Evolutionary conservation across 73 alveolate genomes (phyloP), one percentile per base, ranked within the genome.

Genomic region (Durusdinium trenchii): DNA sequence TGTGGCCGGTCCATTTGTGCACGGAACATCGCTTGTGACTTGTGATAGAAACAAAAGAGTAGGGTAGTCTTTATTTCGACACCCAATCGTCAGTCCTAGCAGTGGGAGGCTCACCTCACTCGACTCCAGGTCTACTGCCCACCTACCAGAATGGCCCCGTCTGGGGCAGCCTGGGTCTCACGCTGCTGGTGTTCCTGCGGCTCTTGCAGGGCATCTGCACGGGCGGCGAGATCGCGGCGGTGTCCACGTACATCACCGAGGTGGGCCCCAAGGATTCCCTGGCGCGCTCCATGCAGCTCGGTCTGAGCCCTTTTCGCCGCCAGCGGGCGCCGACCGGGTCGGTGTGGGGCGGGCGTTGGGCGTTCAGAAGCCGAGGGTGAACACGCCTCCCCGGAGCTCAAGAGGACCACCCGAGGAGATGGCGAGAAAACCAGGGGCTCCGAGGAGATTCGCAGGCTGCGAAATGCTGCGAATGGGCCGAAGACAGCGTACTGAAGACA

Each of bases 61-160:
- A n/a, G n/a, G n/a, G n/a, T n/a, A n/a, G n/a, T n/a, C n/a, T n/a
- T n/a, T n/a, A n/a, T n/a, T n/a, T n/a, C n/a, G n/a, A n/a, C n/a
- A n/a, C n/a, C n/a, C n/a, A n/a, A n/a, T n/a, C n/a, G n/a, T n/a
- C n/a, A n/a, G n/a, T n/a, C n/a, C n/a, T n/a, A n/a, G n/a, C n/a
- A n/a, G n/a, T n/a, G n/a, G n/a, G n/a, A n/a, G n/a, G n/a, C n/a
- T n/a, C n/a, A n/a, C n/a, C n/a, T n/a, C n/a, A n/a, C n/a, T n/a
- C n/a, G n/a, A n/a, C n/a, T n/a, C n/a, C n/a, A 86, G 96, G 96
- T 3, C 48, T 90, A 47, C 86, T 90, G 46, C 96, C 96, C 51
- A 90, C 86, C n/a, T 90, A 46, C 51, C 96, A 90, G 20, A 90
- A 73, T 90, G 96, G 96, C 76, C 30, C 26, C 38, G 76, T 67